Evolutionary conservation across 225 moss, liverwort and hornwort genomes (phyloP).

Genomic region (Takakia lepidozioides): DNA sequence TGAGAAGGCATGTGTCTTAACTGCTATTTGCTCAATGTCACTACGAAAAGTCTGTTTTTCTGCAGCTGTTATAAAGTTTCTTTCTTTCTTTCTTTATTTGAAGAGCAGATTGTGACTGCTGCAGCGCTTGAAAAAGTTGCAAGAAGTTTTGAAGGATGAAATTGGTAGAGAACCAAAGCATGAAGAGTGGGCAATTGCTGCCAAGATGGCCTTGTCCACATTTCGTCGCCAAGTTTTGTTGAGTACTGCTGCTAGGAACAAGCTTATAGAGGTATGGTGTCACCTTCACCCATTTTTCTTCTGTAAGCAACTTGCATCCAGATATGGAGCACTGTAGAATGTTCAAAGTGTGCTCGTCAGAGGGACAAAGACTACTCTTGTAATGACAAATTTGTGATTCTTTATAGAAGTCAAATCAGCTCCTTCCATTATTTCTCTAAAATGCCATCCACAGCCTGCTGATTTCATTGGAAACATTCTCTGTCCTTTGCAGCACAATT

Average conservation of each 20-base stretch:
- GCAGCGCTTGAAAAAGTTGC: constrained; percentile 56
- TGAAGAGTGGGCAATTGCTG: constrained; percentile 72
- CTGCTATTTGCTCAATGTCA: too few relatives aligned
- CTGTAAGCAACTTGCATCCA: too few relatives aligned
- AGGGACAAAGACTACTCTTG: neutral
- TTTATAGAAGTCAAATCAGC: neutral
- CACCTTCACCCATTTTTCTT: too few relatives aligned
- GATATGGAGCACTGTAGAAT: too few relatives aligned
- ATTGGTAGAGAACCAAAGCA: constrained; percentile 49
- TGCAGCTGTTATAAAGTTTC: too few relatives aligned
- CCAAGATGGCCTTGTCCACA: constrained; percentile 39
- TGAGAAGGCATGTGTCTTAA: too few relatives aligned
- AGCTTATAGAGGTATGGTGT: constrained; percentile 90
- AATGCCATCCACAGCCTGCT: neutral
- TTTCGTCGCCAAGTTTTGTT: constrained; percentile 66
- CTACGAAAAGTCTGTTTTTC: too few relatives aligned
- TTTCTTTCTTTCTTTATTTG: neutral
- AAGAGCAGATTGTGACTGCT: neutral
- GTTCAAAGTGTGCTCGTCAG: too few relatives aligned
- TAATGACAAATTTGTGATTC: neutral
- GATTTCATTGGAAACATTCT: neutral
- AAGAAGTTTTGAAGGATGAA: constrained; percentile 20
- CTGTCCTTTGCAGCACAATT: constrained; percentile 46
- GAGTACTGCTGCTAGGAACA: constrained; percentile 69
- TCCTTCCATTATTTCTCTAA: neutral